Percentiles rank a stretch among this genome's conserved stretches.
Conservation (phyloP, 2,329 filamentous ascomycete species). For the Apiospora marii region DNA sequence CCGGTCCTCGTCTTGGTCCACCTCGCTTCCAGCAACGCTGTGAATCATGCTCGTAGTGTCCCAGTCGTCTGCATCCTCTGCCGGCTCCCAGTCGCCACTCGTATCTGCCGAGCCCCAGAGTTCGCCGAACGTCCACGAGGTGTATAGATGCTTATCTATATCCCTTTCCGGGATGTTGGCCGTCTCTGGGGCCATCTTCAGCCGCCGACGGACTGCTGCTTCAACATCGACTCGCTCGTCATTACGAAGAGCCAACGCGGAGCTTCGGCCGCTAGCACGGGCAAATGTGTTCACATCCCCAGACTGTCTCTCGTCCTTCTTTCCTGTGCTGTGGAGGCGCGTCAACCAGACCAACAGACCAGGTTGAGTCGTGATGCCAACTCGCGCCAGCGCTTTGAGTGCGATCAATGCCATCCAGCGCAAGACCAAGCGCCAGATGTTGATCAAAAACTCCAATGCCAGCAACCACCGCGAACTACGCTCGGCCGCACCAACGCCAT, state of each 20-base stretch:
- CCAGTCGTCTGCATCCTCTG: slow-evolving; percentile 63
- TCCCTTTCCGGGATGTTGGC: slow-evolving; percentile 64
- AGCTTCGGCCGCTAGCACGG: slow-evolving; percentile 39
- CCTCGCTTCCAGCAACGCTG: slow-evolving; percentile 41
- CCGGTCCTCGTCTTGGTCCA: slow-evolving; percentile 53
- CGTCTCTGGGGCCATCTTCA: slow-evolving; percentile 50
- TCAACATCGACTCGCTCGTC: slow-evolving; percentile 81
- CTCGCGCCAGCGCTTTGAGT: slow-evolving; percentile 59
- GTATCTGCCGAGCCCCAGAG: slow-evolving; percentile 85
- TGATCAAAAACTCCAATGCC: slow-evolving; percentile 77
- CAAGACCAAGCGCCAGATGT: slow-evolving; percentile 72
- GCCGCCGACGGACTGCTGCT: slow-evolving; percentile 73
- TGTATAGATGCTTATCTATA: slow-evolving; percentile 78
- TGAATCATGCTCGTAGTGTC: slow-evolving; percentile 84
- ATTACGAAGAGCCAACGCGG: slow-evolving; percentile 60
- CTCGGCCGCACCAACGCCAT: slow-evolving; percentile 81
- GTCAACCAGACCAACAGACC: slow-evolving; percentile 67
- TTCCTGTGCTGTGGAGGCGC: slow-evolving; percentile 46
- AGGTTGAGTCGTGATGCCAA: slow-evolving; percentile 70
- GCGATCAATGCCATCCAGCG: slow-evolving; percentile 64
- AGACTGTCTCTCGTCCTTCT: slow-evolving; percentile 37
- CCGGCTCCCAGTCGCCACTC: slow-evolving; percentile 78
- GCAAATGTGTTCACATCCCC: slow-evolving; percentile 30
- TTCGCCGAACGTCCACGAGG: slow-evolving; percentile 83
- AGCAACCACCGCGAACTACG: slow-evolving; percentile 81